Percentiles rank a stretch among this genome's conserved stretches.
Evolutionary conservation across 192 early-diverging fungal genomes (phyloP).

Genomic region (Mortierella hygrophila): DNA sequence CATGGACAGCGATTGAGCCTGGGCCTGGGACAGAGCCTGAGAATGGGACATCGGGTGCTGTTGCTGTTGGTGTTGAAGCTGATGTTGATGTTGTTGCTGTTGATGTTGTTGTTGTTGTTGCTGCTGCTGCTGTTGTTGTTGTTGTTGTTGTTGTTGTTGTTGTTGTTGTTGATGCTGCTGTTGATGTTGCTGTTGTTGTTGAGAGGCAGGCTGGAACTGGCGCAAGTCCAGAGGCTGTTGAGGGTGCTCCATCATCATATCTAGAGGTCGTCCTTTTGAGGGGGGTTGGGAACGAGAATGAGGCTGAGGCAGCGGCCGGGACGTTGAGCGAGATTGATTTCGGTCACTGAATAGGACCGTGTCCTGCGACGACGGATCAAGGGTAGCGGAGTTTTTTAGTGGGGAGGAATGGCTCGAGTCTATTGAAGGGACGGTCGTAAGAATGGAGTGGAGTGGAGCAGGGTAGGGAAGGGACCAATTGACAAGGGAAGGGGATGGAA

Average conservation of each 20-base stretch:
- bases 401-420: constrained; percentile 12
- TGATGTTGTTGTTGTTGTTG: constrained; percentile 22
- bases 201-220: constrained; percentile 35
- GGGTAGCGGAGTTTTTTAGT: background rate
- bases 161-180: constrained; percentile 17
- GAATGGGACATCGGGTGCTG: background rate
- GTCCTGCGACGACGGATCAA: constrained; percentile 7
- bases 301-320: background rate
- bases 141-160: constrained; percentile 17
- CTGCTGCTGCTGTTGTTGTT: constrained; percentile 24
- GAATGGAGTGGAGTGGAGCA: background rate
- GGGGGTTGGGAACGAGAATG: background rate
- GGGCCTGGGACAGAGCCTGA: background rate
- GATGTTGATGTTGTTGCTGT: constrained; percentile 23
- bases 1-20: constrained; percentile 16
- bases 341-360: background rate
- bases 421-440: background rate
- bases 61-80: background rate
- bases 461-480: background rate
- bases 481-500: background rate
- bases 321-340: background rate
- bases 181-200: constrained; percentile 22
- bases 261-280: constrained; percentile 11
- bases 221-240: constrained; percentile 47
- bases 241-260: constrained; percentile 55